Base-by-base conservation (phyloP, 306 rosid species). In the Crotalaria pallida region DNA sequence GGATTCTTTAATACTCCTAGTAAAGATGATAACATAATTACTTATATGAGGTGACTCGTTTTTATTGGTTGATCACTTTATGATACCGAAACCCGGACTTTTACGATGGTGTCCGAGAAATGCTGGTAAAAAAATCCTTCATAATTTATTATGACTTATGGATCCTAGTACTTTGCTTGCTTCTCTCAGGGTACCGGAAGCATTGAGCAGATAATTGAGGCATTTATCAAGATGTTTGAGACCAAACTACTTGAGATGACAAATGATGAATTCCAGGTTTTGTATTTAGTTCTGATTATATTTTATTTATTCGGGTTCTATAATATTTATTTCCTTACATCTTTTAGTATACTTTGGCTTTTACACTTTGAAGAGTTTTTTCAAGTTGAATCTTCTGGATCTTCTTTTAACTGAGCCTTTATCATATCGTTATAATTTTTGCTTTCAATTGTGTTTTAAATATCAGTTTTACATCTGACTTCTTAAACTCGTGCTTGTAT, bases 181-280 rank as follows among this genome's bases (percentile, higher is more conserved):
- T 72, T 69, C 34, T 63, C 78, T 64, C 78, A 94, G 99, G 90
- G 84, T 75, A 97, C 99, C 18, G 85, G 87, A 80, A 64, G 72
- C 71, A 82, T 94, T 5, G 92, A 87, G 75, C 77, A 82, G 78
- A 91, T 96, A 83, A 92, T 89, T 43, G 91, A 91, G 80, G 86
- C 88, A n/a, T 91, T 94, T 80, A 88, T 91, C 41, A 75, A 88
- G 81, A 82, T 41, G 79, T 88, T 88, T 76, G 97, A 94, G 87
- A 81, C 75, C 62, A 81, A 84, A 68, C 87, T 94, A 33, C 47
- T 50, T 34, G 97, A 87, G 80, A 84, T 94, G 95, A 80, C 99
- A 19, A 21, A 7, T 72, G 96, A 94, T 19, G 99, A 91, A 61
- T 94, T 94, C 85, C 81, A 91, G 95, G 99, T 91, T 61, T 82